Base-by-base conservation (phyloP, 148 eudicot genomes). In the Camellia granthamiana region DNA sequence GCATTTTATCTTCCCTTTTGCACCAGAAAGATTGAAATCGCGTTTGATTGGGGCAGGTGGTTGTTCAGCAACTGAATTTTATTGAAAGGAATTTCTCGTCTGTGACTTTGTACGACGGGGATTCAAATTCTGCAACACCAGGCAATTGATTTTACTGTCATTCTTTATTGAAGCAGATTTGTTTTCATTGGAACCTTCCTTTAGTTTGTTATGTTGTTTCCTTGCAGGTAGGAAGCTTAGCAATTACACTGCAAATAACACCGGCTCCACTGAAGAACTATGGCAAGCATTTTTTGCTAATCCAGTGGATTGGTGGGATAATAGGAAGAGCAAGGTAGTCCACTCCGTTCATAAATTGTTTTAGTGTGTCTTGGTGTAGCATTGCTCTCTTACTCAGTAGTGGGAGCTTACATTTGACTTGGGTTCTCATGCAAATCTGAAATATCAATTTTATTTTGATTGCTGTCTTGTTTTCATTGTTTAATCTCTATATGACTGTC, bases 291-390 rank as follows among this genome's bases (percentile, higher is more conserved):
- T 89, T 83, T 96, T 96, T 84, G 98, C 95, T 65, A 94, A 91
- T 88, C 99, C 99, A 64, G 70, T 80, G n/a, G 98, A 93, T 60
- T 94, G 99, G 99, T 96, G 98, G 99, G 99, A 96, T 78, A 94
- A 96, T 81, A 84, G 98, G 81, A 93, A 87, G 82, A 90, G 84
- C 83, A 96, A 93, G 99, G 99, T 96, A 90, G 52, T 9, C 7
- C 38, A 44, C 58, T 82, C 30, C 58, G 12, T 66, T 61, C 42
- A 44, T 49, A 72, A 44, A 74, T 68, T 4, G 41, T 43, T 58
- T 60, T 42, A 41, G 78, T 42, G 51, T 67, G 74, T 12, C 30
- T 18, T 61, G 23, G 38, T 16, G 10, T 19, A n/a, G 54, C 19
- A 76, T 44, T 44, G 77, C 11, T 12, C 3, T 76, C 49, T 3